These are phyloP conservation scores for Grifola frondosa DNA, from an alignment of 1,284 basidiomycete genomes.

Conservation along the genomic window DNA sequence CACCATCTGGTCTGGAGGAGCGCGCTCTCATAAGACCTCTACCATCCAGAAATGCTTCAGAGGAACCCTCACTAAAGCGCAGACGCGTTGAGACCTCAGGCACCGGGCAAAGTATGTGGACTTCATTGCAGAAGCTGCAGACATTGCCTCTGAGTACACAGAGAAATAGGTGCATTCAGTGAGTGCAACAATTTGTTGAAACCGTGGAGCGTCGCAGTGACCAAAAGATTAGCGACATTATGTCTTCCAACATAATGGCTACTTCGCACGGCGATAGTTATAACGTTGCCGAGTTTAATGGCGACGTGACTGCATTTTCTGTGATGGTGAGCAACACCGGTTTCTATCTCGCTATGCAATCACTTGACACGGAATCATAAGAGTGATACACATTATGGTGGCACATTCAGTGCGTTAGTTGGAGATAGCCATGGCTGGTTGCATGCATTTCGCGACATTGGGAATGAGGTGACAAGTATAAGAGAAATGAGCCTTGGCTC, in stretches of 20 bases:
- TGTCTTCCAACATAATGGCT: not conserved
- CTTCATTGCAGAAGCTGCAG: constrained; percentile 5
- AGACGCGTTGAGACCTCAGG: not conserved
- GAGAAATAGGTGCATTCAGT: constrained; percentile 13
- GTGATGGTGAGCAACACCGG: constrained; percentile 3
- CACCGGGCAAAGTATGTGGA: constrained; percentile 1
- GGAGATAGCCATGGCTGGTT: constrained; percentile 29
- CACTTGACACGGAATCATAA: not conserved
- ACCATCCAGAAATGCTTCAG: not conserved
- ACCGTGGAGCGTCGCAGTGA: constrained; percentile 2
- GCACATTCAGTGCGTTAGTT: constrained; percentile 8
- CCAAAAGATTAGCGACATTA: constrained; percentile 3
- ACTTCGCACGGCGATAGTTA: constrained; percentile 1
- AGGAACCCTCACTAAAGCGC: constrained; percentile 7
- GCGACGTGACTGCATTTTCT: constrained; percentile 12
- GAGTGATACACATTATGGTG: constrained; percentile 1
- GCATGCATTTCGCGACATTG: constrained; percentile 18
- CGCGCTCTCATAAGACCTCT: not conserved
- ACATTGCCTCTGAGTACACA: not conserved
- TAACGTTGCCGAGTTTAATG: constrained; percentile 7
- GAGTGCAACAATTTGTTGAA: not conserved
- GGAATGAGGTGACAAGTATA: constrained; percentile 8
- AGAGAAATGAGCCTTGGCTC: constrained; percentile 23
- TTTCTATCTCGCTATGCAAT: too few species aligned
- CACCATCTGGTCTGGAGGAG: not conserved